Conservation (phyloP, 129 eudicot genomes). For the Logfia minima region DNA sequence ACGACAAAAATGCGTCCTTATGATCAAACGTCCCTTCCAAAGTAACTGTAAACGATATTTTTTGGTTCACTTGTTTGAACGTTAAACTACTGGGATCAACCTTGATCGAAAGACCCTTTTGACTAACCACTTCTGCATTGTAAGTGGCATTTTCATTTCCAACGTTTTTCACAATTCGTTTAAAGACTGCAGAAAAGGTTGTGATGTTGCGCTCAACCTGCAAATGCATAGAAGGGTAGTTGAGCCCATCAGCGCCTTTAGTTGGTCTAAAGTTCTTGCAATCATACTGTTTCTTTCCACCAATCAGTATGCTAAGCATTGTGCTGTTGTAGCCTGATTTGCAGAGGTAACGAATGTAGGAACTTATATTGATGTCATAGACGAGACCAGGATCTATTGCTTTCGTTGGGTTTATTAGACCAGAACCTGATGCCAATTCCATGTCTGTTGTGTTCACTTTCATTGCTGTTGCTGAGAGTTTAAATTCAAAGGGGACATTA, state of each 20-base stretch:
- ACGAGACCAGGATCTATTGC: constrained; percentile 79
- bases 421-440: constrained; percentile 68
- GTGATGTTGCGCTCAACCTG: constrained; percentile 38
- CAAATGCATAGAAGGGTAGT: constrained; percentile 77
- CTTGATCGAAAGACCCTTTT: constrained; percentile 44
- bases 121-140: constrained; percentile 36
- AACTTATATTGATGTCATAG: constrained; percentile 48
- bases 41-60: constrained; percentile 43
- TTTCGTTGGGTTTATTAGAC: constrained; percentile 59
- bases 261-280: constrained; percentile 49
- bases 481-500: not conserved
- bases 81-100: constrained; percentile 46
- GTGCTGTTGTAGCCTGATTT: constrained; percentile 64
- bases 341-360: constrained; percentile 70
- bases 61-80: constrained; percentile 42
- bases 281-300: constrained; percentile 37
- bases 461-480: constrained; percentile 57
- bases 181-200: constrained; percentile 46
- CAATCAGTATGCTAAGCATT: constrained; percentile 46
- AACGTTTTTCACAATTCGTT: constrained; percentile 65
- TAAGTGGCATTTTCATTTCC: constrained; percentile 38
- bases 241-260: constrained; percentile 71
- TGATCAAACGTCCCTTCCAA: constrained; percentile 47
- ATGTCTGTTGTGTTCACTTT: constrained; percentile 44
- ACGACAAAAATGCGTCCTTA: constrained; percentile 22